Conservation (phyloP, 805 yeast species). For the Wickerhamiella galacta region DNA sequence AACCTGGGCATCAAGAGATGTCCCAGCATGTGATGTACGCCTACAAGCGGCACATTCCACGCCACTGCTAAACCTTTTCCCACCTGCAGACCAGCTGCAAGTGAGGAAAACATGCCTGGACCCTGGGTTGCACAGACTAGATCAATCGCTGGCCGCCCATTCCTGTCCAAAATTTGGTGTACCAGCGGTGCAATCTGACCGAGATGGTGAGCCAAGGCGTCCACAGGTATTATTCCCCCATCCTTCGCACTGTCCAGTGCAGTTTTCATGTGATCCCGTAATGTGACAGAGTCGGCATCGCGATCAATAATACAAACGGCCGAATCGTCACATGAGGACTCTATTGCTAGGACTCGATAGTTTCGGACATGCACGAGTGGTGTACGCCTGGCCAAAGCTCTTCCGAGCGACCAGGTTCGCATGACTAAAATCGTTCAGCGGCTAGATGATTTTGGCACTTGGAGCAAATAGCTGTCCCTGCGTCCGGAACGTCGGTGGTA, state of each 20-base stretch:
- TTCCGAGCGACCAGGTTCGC: no score
- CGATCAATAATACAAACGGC: conserved; percentile 69
- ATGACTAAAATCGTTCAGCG: no score
- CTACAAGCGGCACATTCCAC: conserved; percentile 60
- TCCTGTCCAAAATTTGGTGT: conserved; percentile 24
- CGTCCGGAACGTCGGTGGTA: no score
- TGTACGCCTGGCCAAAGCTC: no score
- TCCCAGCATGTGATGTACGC: conserved; percentile 94
- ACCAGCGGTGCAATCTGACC: conserved; percentile 36
- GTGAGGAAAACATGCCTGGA: conserved; percentile 89
- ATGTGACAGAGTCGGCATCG: conserved; percentile 26
- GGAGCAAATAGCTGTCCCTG: no score
- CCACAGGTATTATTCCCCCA: conserved; percentile 83
- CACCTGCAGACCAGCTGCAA: conserved; percentile 64
- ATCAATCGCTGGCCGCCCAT: conserved; percentile 28
- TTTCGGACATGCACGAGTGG: no score
- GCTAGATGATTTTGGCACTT: no score
- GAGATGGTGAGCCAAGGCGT: conserved; percentile 71
- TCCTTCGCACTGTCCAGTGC: conserved; percentile 47
- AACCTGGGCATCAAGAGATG: conserved; percentile 59
- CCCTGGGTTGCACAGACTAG: conserved; percentile 83
- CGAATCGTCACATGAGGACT: conserved; percentile 89
- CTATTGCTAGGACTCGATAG: conserved; percentile 69
- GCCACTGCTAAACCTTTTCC: conserved; percentile 77
- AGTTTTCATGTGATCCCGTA: conserved; percentile 41